phyloP scores from a whole-genome alignment of 768 basidiomycete species.

The Russula foetens region DNA sequence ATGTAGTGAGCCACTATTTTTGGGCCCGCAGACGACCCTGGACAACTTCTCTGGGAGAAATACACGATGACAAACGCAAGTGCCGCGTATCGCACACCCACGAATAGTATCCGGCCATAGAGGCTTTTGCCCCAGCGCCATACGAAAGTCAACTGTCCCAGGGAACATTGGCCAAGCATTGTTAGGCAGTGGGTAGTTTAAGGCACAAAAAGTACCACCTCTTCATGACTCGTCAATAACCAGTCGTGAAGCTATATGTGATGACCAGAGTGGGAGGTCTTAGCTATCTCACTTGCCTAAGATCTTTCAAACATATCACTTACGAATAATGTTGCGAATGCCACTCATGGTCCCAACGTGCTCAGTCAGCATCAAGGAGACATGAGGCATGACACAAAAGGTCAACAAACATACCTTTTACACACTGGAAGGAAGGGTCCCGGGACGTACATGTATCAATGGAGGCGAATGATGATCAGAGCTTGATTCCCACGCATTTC shows the following conservation, averaged over 20 bases:
- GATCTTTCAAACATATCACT: not conserved
- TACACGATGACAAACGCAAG: not conserved
- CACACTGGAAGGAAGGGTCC: not conserved
- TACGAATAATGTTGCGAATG: conserved; percentile 1
- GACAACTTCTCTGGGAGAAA: not conserved
- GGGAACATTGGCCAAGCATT: not conserved
- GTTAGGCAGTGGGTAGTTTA: not conserved
- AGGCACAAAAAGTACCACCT: not conserved
- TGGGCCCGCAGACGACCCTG: no score
- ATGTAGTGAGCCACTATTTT: not conserved
- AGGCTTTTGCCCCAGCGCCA: not conserved
- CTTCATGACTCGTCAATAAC: not conserved
- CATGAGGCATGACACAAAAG: no score
- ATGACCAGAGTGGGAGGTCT: not conserved
- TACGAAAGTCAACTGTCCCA: not conserved
- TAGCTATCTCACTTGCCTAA: not conserved
- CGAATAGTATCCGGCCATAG: not conserved
- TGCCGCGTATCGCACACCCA: conserved; percentile 4
- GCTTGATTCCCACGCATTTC: no score
- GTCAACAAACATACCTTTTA: not conserved
- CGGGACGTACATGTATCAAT: no score
- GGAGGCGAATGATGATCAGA: not conserved
- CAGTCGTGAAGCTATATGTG: conserved; percentile 10
- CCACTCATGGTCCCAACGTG: not conserved
- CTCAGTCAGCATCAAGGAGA: not conserved